These are phyloP conservation scores for Epicoccum nigrum DNA, from an alignment of 2,329 filamentous ascomycete genomes.

Conservation along the genomic window DNA sequence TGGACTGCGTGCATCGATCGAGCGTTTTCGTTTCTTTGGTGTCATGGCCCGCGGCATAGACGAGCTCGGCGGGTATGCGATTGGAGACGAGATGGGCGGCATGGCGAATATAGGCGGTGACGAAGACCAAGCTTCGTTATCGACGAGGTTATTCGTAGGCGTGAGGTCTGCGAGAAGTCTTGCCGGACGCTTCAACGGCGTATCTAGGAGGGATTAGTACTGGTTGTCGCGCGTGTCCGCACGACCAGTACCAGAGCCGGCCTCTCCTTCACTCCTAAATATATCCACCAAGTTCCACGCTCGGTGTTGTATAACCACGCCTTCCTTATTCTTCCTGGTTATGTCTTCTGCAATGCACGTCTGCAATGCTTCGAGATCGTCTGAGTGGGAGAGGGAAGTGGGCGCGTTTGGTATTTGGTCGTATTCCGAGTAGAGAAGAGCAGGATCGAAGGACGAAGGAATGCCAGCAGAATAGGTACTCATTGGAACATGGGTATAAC, in stretches of 20 bases:
- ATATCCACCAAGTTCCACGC: conserved; percentile 55
- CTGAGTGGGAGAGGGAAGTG: conserved; percentile 44
- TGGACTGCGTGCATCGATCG: conserved; percentile 36
- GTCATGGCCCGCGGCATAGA: conserved; percentile 43
- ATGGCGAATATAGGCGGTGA: conserved; percentile 63
- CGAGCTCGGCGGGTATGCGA: conserved; percentile 62
- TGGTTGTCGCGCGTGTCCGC: not conserved
- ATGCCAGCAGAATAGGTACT: conserved; percentile 41
- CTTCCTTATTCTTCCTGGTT: conserved; percentile 50
- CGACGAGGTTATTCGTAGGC: conserved; percentile 20
- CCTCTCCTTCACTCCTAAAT: conserved; percentile 58
- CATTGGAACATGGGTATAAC: conserved; percentile 24
- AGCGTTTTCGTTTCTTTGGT: conserved; percentile 48
- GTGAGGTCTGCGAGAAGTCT: conserved; percentile 16
- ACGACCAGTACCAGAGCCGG: conserved; percentile 39
- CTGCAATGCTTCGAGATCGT: conserved; percentile 57
- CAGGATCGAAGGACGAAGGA: conserved; percentile 59
- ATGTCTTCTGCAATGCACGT: conserved; percentile 50
- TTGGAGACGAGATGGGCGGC: conserved; percentile 65
- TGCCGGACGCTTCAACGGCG: conserved; percentile 35
- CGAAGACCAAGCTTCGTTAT: conserved; percentile 34
- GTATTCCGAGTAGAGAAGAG: conserved; percentile 56
- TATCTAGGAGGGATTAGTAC: conserved; percentile 40
- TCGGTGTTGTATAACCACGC: conserved; percentile 59
- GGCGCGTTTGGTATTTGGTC: conserved; percentile 29